A percentile compares a stretch with the other conserved stretches of the same genome.
Conservation (phyloP, 1,139 yeast genomes). For the Groenewaldozyma auringiensis region DNA sequence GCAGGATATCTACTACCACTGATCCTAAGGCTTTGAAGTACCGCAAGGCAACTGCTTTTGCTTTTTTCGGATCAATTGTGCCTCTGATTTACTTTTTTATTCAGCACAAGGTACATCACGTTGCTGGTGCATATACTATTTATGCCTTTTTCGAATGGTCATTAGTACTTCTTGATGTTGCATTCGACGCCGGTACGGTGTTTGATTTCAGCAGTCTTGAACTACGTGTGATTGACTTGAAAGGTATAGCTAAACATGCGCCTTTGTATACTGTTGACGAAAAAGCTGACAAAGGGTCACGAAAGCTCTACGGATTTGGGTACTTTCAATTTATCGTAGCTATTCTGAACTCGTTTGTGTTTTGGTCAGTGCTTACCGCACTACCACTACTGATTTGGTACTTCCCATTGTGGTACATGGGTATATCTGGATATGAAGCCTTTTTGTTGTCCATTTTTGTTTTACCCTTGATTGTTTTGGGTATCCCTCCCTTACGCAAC, state of each 20-base stretch:
- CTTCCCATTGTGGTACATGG: slow-evolving; percentile 98
- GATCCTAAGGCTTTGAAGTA: slow-evolving; percentile 42
- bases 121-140: slow-evolving; percentile 90
- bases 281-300: slow-evolving; percentile 5
- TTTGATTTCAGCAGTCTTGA: slow-evolving; percentile 57
- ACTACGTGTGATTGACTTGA: slow-evolving; percentile 36
- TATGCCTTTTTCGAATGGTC: slow-evolving; percentile 96
- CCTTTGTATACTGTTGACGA: slow-evolving; percentile 7
- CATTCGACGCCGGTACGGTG: slow-evolving; percentile 74
- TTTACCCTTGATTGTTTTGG: slow-evolving; percentile 48
- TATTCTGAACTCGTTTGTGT: slow-evolving; percentile 42
- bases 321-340: slow-evolving; percentile 24
- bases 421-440: slow-evolving; percentile 89
- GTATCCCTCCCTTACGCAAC: slow-evolving; percentile 44
- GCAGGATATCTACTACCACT: slow-evolving; percentile 51
- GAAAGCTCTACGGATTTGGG: slow-evolving; percentile 25
- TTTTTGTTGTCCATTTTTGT: slow-evolving; percentile 46
- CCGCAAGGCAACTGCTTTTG: slow-evolving; percentile 46
- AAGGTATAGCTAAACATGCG: slow-evolving; percentile 22
- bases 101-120: slow-evolving; percentile 81
- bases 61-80: slow-evolving; percentile 63
- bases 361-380: slow-evolving; percentile 80
- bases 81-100: slow-evolving; percentile 87
- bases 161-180: slow-evolving; percentile 70
- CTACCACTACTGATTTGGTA: slow-evolving; percentile 87